Conservation (phyloP, 2,329 filamentous ascomycete genomes). For the Chlorencoelia australis region DNA sequence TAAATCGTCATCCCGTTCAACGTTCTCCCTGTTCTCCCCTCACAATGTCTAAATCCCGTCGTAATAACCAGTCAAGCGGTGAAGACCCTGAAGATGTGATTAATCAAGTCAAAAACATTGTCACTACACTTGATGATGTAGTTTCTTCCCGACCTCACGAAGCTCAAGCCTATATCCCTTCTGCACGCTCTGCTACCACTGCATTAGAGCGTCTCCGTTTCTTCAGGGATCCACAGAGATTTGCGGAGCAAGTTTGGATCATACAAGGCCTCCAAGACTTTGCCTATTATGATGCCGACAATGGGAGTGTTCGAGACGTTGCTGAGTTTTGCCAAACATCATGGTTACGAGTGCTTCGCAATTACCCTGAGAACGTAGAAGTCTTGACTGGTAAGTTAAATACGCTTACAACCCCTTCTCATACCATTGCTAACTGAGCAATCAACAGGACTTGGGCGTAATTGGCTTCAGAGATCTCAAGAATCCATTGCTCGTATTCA, state of each 20-base stretch:
- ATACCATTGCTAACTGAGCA: no score
- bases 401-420: background rate
- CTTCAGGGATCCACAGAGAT: constrained; percentile 27
- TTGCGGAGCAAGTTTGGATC: constrained; percentile 32
- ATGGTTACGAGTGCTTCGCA: constrained; percentile 35
- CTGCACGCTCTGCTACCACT: constrained; percentile 30
- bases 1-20: background rate
- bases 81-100: constrained; percentile 18
- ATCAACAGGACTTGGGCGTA: constrained; percentile 36
- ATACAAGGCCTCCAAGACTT: constrained; percentile 38
- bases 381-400: constrained; percentile 31
- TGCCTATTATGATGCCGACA: constrained; percentile 39
- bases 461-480: constrained; percentile 43
- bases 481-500: constrained; percentile 38
- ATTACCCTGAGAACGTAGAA: constrained; percentile 34
- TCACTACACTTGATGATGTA: constrained; percentile 21
- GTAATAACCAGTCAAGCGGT: constrained; percentile 12
- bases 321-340: constrained; percentile 39
- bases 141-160: constrained; percentile 16
- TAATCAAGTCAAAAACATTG: constrained; percentile 22
- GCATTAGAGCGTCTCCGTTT: constrained; percentile 31
- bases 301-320: constrained; percentile 35
- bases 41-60: constrained; percentile 18
- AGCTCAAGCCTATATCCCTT: constrained; percentile 27
- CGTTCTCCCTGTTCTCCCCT: constrained; percentile 12